Evolutionary conservation across 2,329 filamentous ascomycete species (phyloP).

Genomic region (Fusarium anthophilum): DNA sequence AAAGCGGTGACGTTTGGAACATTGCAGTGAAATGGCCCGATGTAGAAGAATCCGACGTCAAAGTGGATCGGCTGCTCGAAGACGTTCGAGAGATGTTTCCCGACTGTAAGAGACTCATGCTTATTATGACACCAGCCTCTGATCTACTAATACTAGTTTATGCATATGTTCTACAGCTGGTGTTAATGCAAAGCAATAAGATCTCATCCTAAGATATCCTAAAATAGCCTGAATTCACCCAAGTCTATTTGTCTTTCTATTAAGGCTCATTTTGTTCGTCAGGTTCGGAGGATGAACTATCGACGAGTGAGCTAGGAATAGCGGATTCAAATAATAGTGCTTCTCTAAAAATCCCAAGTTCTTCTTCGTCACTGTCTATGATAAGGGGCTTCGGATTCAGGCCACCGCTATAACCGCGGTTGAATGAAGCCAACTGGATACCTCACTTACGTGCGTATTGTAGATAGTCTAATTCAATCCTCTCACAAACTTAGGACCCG

Average conservation of each 20-base stretch:
- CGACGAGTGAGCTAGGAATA: not conserved
- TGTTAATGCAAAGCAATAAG: not conserved
- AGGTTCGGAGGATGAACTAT: not conserved
- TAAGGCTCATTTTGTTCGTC: not conserved
- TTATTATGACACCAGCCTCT: not conserved
- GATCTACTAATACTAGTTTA: not conserved
- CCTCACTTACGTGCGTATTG: too few species aligned
- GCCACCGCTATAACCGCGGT: not conserved
- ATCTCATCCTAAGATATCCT: not conserved
- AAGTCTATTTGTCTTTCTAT: not conserved
- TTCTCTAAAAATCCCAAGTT: not conserved
- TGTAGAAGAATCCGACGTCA: not conserved
- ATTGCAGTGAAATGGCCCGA: not conserved
- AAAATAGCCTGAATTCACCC: not conserved
- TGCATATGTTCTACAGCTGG: not conserved
- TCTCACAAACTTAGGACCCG: not conserved
- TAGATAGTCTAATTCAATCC: not conserved
- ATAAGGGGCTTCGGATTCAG: not conserved
- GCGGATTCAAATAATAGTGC: not conserved
- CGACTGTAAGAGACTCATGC: not conserved
- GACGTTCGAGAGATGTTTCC: not conserved
- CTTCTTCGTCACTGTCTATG: not conserved
- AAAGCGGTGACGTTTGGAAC: not conserved
- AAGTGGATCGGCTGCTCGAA: not conserved
- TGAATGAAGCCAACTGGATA: not conserved